Percentiles rank a stretch among this genome's conserved stretches.
Conservation (phyloP, 305 asterid species). For the Stenogyne calaminthoides region DNA sequence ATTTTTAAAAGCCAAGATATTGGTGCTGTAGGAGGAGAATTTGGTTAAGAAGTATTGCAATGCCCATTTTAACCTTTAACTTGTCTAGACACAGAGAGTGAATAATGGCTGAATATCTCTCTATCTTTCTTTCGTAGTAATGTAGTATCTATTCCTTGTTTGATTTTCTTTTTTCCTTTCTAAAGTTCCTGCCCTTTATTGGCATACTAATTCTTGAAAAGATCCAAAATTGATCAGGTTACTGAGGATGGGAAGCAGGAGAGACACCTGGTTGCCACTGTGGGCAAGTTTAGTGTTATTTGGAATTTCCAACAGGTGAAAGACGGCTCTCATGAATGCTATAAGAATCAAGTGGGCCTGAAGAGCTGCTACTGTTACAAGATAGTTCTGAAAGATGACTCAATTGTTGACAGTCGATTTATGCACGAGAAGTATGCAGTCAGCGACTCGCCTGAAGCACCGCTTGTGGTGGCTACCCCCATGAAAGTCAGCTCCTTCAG, state of each 20-base stretch:
- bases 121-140: background rate
- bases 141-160: background rate
- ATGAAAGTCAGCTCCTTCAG: conserved; percentile 96
- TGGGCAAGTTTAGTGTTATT: conserved; percentile 95
- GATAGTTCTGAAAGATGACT: conserved; percentile 80
- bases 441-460: conserved; percentile 94
- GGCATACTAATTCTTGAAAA: conserved; percentile 17
- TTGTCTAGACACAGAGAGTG: background rate
- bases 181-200: background rate
- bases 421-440: conserved; percentile 97
- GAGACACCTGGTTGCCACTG: conserved; percentile 94
- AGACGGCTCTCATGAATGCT: conserved; percentile 83
- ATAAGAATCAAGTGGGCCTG: conserved; percentile 82
- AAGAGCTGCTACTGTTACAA: conserved; percentile 99
- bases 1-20: background rate
- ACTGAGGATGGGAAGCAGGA: conserved; percentile 94
- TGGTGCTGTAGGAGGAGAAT: background rate
- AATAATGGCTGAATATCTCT: background rate
- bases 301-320: conserved; percentile 98
- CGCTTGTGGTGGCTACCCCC: conserved; percentile 92
- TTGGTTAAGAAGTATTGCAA: background rate
- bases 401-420: conserved; percentile 92
- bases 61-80: background rate
- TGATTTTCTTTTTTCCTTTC: background rate
- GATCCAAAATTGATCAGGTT: conserved; percentile 50